A percentile compares a stretch with the other conserved stretches of the same genome.
Evolutionary conservation across 2,329 filamentous ascomycete genomes (phyloP).

Genomic region (Diaporthe citrichinensis): DNA sequence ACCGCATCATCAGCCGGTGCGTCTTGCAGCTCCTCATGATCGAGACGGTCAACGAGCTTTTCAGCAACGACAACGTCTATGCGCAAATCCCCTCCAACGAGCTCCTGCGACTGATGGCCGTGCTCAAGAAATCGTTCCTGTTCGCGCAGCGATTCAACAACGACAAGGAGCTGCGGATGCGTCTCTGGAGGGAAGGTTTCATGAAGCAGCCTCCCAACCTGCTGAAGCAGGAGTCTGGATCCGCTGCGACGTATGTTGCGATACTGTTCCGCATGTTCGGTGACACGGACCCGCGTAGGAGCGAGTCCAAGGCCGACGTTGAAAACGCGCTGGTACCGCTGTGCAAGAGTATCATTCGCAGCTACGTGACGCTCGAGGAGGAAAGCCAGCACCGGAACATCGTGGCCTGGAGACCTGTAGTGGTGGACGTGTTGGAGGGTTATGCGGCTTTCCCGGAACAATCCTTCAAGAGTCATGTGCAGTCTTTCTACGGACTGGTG

Average conservation of each 20-base stretch:
- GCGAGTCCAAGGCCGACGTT: conserved; percentile 83
- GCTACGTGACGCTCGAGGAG: conserved; percentile 89
- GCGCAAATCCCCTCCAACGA: conserved; percentile 91
- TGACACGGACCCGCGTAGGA: conserved; percentile 86
- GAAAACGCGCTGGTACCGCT: conserved; percentile 94
- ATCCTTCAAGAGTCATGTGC: conserved; percentile 84
- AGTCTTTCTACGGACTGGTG: conserved; percentile 87
- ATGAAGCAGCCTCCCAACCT: conserved; percentile 99
- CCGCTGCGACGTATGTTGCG: conserved; percentile 93
- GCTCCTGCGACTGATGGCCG: conserved; percentile 90
- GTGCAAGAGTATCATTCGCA: conserved; percentile 92
- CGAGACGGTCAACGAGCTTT: conserved; percentile 98
- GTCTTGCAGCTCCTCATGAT: conserved; percentile 99
- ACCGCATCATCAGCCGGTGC: conserved; percentile 98
- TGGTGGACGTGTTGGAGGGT: conserved; percentile 96
- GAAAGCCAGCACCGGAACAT: conserved; percentile 98
- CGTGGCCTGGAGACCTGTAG: conserved; percentile 95
- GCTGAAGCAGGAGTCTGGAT: conserved; percentile 95
- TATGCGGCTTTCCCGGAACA: conserved; percentile 86
- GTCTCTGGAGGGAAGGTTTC: conserved; percentile 96
- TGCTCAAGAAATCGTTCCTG: conserved; percentile 95
- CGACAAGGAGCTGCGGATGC: conserved; percentile 94
- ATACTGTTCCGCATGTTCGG: conserved; percentile 98
- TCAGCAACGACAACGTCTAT: conserved; percentile 97
- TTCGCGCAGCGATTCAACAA: conserved; percentile 99